Conservation (phyloP, 2,329 filamentous ascomycete genomes). For the Verticillium zaregamsianum region DNA sequence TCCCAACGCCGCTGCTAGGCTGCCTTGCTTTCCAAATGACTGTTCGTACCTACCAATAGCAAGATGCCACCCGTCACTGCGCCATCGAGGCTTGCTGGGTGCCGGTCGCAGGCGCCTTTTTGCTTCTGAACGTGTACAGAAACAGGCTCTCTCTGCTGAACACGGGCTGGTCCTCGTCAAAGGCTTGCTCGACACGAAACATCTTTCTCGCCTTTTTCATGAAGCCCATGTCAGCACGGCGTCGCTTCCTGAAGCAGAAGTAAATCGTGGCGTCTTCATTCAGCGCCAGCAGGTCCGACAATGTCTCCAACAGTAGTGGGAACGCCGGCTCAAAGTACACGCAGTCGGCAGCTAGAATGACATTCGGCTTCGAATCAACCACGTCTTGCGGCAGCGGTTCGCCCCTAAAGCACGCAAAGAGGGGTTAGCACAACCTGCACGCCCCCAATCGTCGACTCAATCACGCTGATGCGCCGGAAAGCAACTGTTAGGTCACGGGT, state of each 20-base stretch:
- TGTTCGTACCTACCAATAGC: background rate
- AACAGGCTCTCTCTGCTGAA: conserved; percentile 58
- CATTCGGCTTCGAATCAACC: conserved; percentile 58
- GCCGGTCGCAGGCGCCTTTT: conserved; percentile 12
- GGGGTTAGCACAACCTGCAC: background rate
- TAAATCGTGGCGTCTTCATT: conserved; percentile 62
- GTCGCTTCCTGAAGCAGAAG: conserved; percentile 94
- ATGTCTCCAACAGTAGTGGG: conserved; percentile 75
- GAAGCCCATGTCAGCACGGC: conserved; percentile 74
- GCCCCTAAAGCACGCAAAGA: conserved; percentile 40
- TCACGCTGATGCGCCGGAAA: background rate
- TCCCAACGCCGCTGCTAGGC: background rate
- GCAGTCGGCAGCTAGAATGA: conserved; percentile 93
- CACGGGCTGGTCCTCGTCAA: conserved; percentile 54
- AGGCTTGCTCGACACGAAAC: conserved; percentile 59
- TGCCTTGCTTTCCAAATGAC: background rate
- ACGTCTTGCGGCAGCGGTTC: conserved; percentile 52
- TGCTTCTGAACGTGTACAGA: conserved; percentile 53
- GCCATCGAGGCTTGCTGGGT: background rate
- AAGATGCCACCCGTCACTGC: background rate
- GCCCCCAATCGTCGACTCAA: background rate
- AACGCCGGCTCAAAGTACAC: conserved; percentile 97
- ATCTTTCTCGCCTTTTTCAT: conserved; percentile 65
- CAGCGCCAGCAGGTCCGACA: conserved; percentile 68
- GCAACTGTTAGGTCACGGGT: background rate